Base-by-base conservation (phyloP, 805 yeast genomes). In the Saturnispora silvae region DNA sequence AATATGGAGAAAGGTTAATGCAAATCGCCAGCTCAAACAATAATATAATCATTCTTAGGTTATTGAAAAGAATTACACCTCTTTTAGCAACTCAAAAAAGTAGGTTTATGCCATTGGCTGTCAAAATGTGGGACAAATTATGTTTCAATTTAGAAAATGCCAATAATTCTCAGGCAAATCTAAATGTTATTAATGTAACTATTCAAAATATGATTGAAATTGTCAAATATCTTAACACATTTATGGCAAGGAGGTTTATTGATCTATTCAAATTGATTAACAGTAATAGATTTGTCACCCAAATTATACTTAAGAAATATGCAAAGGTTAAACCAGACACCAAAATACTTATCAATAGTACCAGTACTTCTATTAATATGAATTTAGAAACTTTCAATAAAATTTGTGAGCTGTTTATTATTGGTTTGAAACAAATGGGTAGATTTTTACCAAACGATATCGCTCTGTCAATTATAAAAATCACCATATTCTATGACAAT, bases 1-100 rank as follows among this genome's bases (percentile, higher is more conserved):
- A 64, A 5, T 83, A 85, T 52, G 79, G 89, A 5, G 81, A 82
- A 37, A 61, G 83, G 40, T 36, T 72, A 24, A 57, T 84, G 26
- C 75, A 83, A 2, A 26, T 36, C 16, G 92, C 82, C 47, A 70
- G 72, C 2, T 78, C 94, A 0, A 54, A 67, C 2, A 57, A 65
- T 3, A 10, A 35, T 14, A 68, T 72, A 30, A 52, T 69, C 3
- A 77, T 74, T 41, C 53, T 87, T 37, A 61, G 57, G 23, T 65
- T 82, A 1, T 52, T 70, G 15, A 47, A 54, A 5, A 53, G 59
- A 14, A 55, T 67, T 0, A 41, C 74, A 3, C 80, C 81, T 0
- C 50, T 77, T 19, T 53, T 81, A 17, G 70, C 82, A 0, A 65
- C 81, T 0, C 62, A 67, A 29, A 50, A 54, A 13, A 53, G 60